These are phyloP conservation scores for Trametes sanguinea DNA, from an alignment of 768 basidiomycete genomes.

Conservation along the genomic window DNA sequence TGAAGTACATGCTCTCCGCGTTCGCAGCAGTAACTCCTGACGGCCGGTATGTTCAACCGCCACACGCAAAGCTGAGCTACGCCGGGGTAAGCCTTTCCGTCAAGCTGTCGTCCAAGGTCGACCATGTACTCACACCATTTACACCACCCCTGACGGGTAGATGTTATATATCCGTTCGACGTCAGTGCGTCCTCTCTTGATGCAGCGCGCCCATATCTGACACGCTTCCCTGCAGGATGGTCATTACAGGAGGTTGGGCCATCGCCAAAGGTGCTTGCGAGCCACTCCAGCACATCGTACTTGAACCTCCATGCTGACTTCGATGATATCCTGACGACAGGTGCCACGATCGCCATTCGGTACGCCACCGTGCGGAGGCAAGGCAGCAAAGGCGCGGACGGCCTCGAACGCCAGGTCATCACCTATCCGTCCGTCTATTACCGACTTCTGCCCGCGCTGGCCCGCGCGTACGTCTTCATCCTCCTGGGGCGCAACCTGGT, in stretches of 20 bases:
- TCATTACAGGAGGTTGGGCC: constrained; percentile 58
- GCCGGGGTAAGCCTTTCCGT: constrained; percentile 56
- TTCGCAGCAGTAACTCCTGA: constrained; percentile 70
- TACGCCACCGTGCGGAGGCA: constrained; percentile 76
- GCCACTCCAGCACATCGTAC: no score
- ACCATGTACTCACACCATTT: no score
- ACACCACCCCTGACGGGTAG: constrained; percentile 39
- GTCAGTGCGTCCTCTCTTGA: constrained; percentile 38
- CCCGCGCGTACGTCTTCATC: constrained; percentile 70
- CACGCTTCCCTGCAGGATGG: constrained; percentile 50
- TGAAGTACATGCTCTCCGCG: constrained; percentile 71
- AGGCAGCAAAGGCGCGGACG: constrained; percentile 50
- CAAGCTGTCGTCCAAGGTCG: neutral
- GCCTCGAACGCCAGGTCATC: constrained; percentile 68
- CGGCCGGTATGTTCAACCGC: constrained; percentile 64
- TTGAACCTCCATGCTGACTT: no score
- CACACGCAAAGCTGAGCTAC: constrained; percentile 74
- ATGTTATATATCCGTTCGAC: constrained; percentile 74
- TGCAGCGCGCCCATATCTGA: no score
- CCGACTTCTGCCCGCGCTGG: constrained; percentile 70
- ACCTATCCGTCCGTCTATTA: constrained; percentile 73
- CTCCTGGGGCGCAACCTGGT: constrained; percentile 62
- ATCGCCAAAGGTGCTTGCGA: constrained; percentile 51
- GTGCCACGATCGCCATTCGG: constrained; percentile 64
- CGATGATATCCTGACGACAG: constrained; percentile 30